Evolutionary conservation across 768 basidiomycete species (phyloP).

Genomic region (Pisolithus microcarpus): DNA sequence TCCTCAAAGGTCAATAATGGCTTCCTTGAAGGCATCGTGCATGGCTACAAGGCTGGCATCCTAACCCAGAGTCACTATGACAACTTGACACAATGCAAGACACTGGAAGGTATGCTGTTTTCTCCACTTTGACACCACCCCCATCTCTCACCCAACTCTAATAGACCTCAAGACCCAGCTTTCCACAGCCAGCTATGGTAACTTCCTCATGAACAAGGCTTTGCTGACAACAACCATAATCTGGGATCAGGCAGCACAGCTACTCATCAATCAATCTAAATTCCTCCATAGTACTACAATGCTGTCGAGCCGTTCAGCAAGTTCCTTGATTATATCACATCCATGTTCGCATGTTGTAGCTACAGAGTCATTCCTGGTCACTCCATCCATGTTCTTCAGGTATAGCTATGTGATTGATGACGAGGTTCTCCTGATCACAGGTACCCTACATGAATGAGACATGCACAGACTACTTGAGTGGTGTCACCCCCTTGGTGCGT

Average conservation of each 20-base stretch:
- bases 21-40: too few relatives aligned
- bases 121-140: not conserved
- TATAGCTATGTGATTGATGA: slow-evolving; percentile 99
- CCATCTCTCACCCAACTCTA: slow-evolving; percentile 1
- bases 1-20: too few relatives aligned
- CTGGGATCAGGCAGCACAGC: slow-evolving; percentile 91
- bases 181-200: slow-evolving; percentile 89
- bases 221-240: slow-evolving; percentile 90
- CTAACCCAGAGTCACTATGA: too few relatives aligned
- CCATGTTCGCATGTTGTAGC: slow-evolving; percentile 27
- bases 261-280: slow-evolving; percentile 96
- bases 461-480: slow-evolving; percentile 93
- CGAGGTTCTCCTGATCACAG: slow-evolving; percentile 93
- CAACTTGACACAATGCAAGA: too few relatives aligned
- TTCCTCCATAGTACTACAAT: slow-evolving; percentile 84
- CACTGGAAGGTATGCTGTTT: too few relatives aligned
- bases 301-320: slow-evolving; percentile 85
- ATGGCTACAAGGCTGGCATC: too few relatives aligned
- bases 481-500: slow-evolving; percentile 93
- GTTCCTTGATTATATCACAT: slow-evolving; percentile 98
- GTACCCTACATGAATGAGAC: slow-evolving; percentile 93
- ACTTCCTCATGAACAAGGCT: too few relatives aligned
- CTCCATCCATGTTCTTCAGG: too few relatives aligned
- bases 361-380: too few relatives aligned
- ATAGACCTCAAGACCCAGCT: slow-evolving; percentile 93